Evolutionary conservation across 805 yeast species (phyloP), one percentile per base, ranked within the genome.

Genomic region (Teunomyces stri): DNA sequence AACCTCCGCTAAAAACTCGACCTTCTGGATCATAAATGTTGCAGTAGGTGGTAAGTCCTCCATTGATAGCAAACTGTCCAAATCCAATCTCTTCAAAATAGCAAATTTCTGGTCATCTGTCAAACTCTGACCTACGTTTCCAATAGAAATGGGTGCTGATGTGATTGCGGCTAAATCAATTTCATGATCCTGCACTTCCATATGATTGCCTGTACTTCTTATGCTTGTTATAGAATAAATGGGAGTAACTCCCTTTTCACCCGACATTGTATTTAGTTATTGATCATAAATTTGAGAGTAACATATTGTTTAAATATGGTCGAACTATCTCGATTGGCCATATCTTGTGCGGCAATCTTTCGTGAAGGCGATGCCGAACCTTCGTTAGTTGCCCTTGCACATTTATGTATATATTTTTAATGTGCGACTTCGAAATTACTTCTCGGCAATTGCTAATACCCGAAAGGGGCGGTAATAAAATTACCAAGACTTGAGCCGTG

Each of bases 11-110:
- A 74, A 50, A 27, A 53, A 50, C 53, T 61, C 65, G 41, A 74
- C 65, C 50, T 69, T 72, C 28, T 69, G 72, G 47, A 73, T 61
- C 66, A 77, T 69, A 54, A 64, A 75, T 16, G 68, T 57, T 10
- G 65, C 72, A 12, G 33, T 11, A 11, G 53, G 51, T 5, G 72
- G 72, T 45, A 68, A 57, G 43, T 62, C 61, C 20, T 63, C 66
- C 43, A 59, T 53, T 13, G 57, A 25, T 1, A 47, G 57, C 47
- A 68, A 59, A 34, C 57, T 58, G 15, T 63, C 67, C 42, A 51
- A 59, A 43, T 61, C 52, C 34, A 66, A 53, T 46, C 65, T 57
- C 35, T 46, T 57, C 52, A 66, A 61, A 15, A 66, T 55, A 38
- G 56, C 46, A 27, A 46, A 51, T 50, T 68, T 66, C 44, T 68